Percentiles rank a stretch among this genome's conserved stretches.
phyloP scores from a whole-genome alignment of 2,329 filamentous ascomycete species.

The Ophiostoma sp. region DNA sequence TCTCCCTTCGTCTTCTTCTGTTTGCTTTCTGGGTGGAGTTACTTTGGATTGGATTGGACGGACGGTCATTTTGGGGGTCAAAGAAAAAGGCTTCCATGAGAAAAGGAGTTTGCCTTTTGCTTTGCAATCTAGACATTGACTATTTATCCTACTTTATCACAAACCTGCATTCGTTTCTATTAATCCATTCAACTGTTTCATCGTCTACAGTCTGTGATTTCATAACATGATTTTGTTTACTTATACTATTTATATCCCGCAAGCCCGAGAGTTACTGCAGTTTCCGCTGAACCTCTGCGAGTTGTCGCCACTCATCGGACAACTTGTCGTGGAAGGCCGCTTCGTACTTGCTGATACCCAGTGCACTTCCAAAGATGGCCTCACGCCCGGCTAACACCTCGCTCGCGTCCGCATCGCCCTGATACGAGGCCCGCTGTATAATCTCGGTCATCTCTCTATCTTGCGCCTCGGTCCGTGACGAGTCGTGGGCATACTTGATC shows the following conservation, averaged over 20 bases:
- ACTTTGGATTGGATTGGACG: not conserved
- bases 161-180: not conserved
- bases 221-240: not conserved
- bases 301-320: conserved; percentile 35
- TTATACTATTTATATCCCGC: not conserved
- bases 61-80: conserved; percentile 1
- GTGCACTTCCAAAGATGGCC: not conserved
- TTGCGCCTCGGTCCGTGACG: conserved; percentile 31
- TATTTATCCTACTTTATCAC: not conserved
- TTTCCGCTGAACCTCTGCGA: conserved; percentile 24
- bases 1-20: not conserved
- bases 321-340: conserved; percentile 28
- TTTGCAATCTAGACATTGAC: not conserved
- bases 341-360: conserved; percentile 23
- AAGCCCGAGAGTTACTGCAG: not conserved
- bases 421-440: conserved; percentile 37
- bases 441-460: conserved; percentile 24
- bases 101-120: conserved; percentile 2
- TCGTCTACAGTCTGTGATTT: not conserved
- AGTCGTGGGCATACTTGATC: conserved; percentile 31
- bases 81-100: not conserved
- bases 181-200: not conserved
- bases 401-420: conserved; percentile 33
- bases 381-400: conserved; percentile 25
- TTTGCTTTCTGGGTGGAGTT: not conserved